phyloP scores from a whole-genome alignment of 768 basidiomycete genomes.

The Amanita phalloides region DNA sequence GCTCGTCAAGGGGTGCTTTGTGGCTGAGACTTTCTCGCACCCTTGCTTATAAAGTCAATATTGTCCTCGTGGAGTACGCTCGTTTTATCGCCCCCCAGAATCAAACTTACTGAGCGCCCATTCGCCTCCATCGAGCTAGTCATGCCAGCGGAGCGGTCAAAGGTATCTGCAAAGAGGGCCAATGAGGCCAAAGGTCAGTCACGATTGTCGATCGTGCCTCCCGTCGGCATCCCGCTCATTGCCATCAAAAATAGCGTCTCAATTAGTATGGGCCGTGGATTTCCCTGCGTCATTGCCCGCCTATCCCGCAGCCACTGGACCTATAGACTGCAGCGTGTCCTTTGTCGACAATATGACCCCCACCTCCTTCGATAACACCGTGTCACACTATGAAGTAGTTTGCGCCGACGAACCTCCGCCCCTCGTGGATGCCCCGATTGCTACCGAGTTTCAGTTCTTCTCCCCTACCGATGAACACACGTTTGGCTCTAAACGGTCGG shows the following conservation, averaged over 20 bases:
- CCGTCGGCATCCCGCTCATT: neutral
- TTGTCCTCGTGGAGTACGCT: conserved; percentile 2
- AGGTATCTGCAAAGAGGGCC: neutral
- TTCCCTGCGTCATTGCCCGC: neutral
- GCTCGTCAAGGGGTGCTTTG: conserved; percentile 1
- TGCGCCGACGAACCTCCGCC: conserved; percentile 27
- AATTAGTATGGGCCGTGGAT: conserved; percentile 7
- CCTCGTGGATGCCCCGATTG: conserved; percentile 19
- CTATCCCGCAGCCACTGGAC: neutral
- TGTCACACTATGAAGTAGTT: neutral
- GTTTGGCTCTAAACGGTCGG: conserved; percentile 25
- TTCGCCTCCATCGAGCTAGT: neutral
- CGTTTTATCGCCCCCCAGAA: conserved; percentile 5
- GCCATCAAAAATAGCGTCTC: conserved; percentile 3
- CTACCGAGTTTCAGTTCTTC: conserved; percentile 37
- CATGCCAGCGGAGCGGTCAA: conserved; percentile 6
- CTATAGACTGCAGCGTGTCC: conserved; percentile 21
- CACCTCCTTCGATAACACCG: conserved; percentile 31
- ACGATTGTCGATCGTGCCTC: neutral
- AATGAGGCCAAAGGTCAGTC: conserved; percentile 4
- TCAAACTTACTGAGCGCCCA: neutral
- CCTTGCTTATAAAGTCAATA: conserved; percentile 6
- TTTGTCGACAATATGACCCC: conserved; percentile 54
- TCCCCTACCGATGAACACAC: conserved; percentile 24
- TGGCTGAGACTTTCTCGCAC: conserved; percentile 4